Base-by-base conservation (phyloP, 2,329 filamentous ascomycete species). In the Curvularia sp. region DNA sequence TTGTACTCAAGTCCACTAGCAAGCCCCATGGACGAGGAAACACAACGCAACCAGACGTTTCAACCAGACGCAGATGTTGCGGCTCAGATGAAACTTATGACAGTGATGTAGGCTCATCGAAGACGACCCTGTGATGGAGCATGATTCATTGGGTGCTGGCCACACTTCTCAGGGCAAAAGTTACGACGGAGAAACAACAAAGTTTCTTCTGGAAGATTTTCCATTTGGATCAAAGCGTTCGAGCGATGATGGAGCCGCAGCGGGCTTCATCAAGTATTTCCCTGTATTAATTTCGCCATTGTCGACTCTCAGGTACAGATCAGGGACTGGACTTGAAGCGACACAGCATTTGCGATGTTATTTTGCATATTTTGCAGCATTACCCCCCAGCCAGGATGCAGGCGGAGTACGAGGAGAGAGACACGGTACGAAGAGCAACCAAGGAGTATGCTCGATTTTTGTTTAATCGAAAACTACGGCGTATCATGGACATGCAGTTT, bases 1-100 rank as follows among this genome's bases (percentile, higher is more conserved):
- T 72, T 82, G 12, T 80, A 81, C 57, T 77, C 76, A 19, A 82
- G 79, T 58, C 80, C 81, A 10, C 67, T 58, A 49, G 72, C 70
- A 39, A 78, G 74, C 55, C 72, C 73, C 39, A 60, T 67, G 57
- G 75, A 77, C 48, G 61, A 68, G 53, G 76, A 77, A 59, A 74
- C 76, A 46, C 71, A 75, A 32, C 74, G 75, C 56, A 68, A 67
- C 66, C 74, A 69, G 51, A 68, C 74, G 18, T 74, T 75, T 48
- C 69, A 72, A 49, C 57, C 69, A 43, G 72, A 77, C 49, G 63
- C 72, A 39, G 74, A 76, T 55, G 58, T 75, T 58, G 64, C 71
- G 50, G 64, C 69, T 55, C 74, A 76, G 53, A 76, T 76, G 73
- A 76, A 77, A 69, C 67, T 77, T 71, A 77, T 77, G 76, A 77